Conservation (phyloP, 139 green algal species). For the Chlamydomonas sp. region DNA sequence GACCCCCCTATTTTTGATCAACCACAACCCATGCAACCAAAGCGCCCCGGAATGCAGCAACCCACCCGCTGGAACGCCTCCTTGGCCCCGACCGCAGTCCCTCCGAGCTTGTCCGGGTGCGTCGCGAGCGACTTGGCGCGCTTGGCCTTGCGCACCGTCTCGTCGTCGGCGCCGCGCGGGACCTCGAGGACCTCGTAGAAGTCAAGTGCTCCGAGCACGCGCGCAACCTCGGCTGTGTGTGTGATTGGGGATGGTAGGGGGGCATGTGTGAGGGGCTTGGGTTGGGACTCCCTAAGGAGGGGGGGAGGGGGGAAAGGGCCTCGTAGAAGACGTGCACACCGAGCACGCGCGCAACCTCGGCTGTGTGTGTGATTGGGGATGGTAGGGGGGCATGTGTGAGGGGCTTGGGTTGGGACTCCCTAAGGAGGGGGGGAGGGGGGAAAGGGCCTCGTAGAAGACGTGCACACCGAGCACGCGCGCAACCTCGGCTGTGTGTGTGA, state of each 20-base stretch:
- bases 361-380: too few species aligned
- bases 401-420: too few species aligned
- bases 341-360: background rate
- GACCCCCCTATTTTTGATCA: too few species aligned
- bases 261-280: background rate
- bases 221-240: slow-evolving; percentile 10
- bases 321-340: background rate
- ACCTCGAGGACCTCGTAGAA: slow-evolving; percentile 13
- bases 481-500: too few species aligned
- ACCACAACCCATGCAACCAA: too few species aligned
- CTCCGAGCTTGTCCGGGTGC: slow-evolving; percentile 14
- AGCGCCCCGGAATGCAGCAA: too few species aligned
- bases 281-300: background rate
- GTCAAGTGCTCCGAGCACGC: background rate
- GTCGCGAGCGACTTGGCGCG: slow-evolving; percentile 6
- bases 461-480: too few species aligned
- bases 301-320: background rate
- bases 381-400: too few species aligned
- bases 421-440: too few species aligned
- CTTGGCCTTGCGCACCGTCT: slow-evolving; percentile 1
- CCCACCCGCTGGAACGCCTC: slow-evolving; percentile 18
- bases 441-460: too few species aligned
- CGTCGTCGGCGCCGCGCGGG: background rate
- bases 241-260: background rate
- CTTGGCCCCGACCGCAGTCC: slow-evolving; percentile 7